Conservation (phyloP, 106 monocot genomes). For the Phalaenopsis aphrodite region DNA sequence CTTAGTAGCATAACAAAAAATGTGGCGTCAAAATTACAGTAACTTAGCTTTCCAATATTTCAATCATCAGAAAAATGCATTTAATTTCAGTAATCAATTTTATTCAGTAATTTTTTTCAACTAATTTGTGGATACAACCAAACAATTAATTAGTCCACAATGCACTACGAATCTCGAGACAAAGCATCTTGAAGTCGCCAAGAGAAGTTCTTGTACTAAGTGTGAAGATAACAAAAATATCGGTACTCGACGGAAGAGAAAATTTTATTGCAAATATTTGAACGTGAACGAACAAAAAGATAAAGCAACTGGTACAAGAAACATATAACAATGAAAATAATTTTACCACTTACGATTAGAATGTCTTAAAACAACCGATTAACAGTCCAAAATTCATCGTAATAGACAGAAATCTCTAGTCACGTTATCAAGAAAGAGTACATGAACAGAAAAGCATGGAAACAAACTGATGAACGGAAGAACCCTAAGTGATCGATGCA, state of each 20-base stretch:
- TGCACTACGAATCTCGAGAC: not conserved
- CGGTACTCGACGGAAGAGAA: not conserved
- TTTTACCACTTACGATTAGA: not conserved
- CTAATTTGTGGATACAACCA: not conserved
- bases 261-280: not conserved
- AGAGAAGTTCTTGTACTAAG: constrained; percentile 1
- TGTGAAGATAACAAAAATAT: not conserved
- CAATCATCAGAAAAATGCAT: no score
- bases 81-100: not conserved
- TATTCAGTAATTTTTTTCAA: not conserved
- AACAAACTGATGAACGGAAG: not conserved
- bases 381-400: not conserved
- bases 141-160: not conserved
- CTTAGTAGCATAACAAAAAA: no score
- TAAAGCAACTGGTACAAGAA: not conserved
- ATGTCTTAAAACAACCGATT: not conserved
- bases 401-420: not conserved
- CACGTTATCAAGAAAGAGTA: not conserved
- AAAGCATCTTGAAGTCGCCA: not conserved
- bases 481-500: not conserved
- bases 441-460: not conserved
- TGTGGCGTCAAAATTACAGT: no score
- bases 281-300: no score
- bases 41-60: no score
- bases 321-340: not conserved